Conservation (phyloP, 305 asterid genomes). For the Fraxinus sp. region DNA sequence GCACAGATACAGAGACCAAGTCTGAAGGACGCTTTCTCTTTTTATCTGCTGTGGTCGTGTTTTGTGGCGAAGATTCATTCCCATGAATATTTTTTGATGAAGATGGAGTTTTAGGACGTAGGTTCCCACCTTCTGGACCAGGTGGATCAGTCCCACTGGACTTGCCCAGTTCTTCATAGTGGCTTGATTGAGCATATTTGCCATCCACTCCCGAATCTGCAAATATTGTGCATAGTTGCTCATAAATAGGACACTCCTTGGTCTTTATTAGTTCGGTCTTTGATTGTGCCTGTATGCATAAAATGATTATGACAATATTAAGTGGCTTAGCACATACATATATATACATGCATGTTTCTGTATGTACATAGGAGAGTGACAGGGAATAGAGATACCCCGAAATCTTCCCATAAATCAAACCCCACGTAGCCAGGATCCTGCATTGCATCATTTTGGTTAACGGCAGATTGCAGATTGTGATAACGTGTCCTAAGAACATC, state of each 20-base stretch:
- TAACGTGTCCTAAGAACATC: constrained; percentile 85
- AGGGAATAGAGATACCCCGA: constrained; percentile 48
- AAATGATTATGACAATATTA: background rate
- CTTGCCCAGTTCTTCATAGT: constrained; percentile 64
- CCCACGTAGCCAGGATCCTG: constrained; percentile 75
- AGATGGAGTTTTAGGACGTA: constrained; percentile 43
- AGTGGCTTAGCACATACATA: background rate
- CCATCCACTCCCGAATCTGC: constrained; percentile 85
- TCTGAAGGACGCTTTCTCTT: constrained; percentile 72
- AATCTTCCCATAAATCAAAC: constrained; percentile 87
- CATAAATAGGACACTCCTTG: constrained; percentile 79
- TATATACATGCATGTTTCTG: background rate
- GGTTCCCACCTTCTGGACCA: constrained; percentile 37
- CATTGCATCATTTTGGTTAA: constrained; percentile 49
- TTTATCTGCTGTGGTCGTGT: constrained; percentile 39
- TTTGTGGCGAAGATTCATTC: constrained; percentile 42
- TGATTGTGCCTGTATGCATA: constrained; percentile 53
- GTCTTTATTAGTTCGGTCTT: constrained; percentile 64
- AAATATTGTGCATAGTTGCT: constrained; percentile 72
- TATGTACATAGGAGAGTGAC: background rate
- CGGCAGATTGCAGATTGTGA: constrained; percentile 58
- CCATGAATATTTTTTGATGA: constrained; percentile 39
- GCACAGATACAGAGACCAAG: constrained; percentile 40
- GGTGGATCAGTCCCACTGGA: constrained; percentile 31
- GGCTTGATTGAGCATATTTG: constrained; percentile 90